phyloP scores from a whole-genome alignment of 768 basidiomycete species.

The Mycena belliarum region DNA sequence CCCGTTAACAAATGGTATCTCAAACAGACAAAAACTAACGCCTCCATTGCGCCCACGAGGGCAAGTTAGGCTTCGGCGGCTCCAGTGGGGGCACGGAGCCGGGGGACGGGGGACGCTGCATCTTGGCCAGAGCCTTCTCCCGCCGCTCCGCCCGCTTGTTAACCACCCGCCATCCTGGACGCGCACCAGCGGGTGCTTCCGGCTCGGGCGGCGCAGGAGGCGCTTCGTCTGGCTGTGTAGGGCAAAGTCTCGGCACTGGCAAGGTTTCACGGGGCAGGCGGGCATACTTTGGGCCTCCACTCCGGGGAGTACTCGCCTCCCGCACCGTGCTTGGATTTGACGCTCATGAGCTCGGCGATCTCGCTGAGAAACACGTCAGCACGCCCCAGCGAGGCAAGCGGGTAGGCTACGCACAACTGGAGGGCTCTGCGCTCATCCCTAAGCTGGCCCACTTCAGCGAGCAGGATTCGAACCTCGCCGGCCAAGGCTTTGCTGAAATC shows the following conservation, averaged over 20 bases:
- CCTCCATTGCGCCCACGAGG: slow-evolving; percentile 88
- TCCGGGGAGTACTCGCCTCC: slow-evolving; percentile 78
- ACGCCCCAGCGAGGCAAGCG: not conserved
- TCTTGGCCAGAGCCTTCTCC: slow-evolving; percentile 44
- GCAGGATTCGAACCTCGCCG: slow-evolving; percentile 73
- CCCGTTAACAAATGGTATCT: slow-evolving; percentile 1
- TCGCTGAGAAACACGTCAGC: slow-evolving; percentile 48
- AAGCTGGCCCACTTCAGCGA: slow-evolving; percentile 79
- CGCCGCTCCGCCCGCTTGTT: slow-evolving; percentile 63
- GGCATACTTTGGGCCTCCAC: slow-evolving; percentile 64
- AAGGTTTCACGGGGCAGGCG: slow-evolving; percentile 10
- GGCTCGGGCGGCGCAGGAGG: slow-evolving; percentile 35
- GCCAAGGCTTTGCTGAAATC: slow-evolving; percentile 86
- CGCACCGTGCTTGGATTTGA: slow-evolving; percentile 80
- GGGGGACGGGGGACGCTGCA: slow-evolving; percentile 41
- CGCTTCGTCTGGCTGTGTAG: slow-evolving; percentile 13
- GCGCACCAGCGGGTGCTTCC: slow-evolving; percentile 48
- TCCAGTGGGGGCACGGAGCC: slow-evolving; percentile 44
- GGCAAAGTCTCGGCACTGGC: not conserved
- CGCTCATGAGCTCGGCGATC: slow-evolving; percentile 80
- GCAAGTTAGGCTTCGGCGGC: slow-evolving; percentile 52
- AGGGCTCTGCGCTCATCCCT: slow-evolving; percentile 73
- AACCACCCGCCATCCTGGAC: slow-evolving; percentile 76
- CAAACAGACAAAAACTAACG: slow-evolving; percentile 48
- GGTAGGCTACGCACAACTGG: slow-evolving; percentile 61